Percentiles rank a stretch among this genome's conserved stretches.
These are phyloP conservation scores for Lathyrus oleraceus DNA, from an alignment of 306 rosid species.

Conservation along the genomic window DNA sequence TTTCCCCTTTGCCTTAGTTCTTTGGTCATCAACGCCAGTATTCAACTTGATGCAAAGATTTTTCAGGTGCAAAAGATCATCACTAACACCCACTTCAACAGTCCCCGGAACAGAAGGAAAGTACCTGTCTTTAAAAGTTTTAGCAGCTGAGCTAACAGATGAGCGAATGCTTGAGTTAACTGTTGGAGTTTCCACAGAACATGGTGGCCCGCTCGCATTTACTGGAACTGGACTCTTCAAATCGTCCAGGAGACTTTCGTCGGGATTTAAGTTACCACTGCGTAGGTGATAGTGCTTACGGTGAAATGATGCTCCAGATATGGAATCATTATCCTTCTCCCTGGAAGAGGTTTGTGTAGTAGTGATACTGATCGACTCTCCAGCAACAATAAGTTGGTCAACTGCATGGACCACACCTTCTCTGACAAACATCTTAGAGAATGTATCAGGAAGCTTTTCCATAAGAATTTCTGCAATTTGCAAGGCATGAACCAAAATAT, in stretches of 20 bases:
- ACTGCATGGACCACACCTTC: conserved; percentile 99
- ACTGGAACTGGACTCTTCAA: conserved; percentile 58
- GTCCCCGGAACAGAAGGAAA: conserved; percentile 81
- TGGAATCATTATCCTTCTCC: conserved; percentile 75
- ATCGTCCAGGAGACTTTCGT: conserved; percentile 74
- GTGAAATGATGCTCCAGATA: conserved; percentile 71
- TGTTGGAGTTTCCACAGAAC: conserved; percentile 71
- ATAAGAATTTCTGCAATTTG: conserved; percentile 97
- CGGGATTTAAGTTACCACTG: conserved; percentile 61
- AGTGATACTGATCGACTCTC: conserved; percentile 54
- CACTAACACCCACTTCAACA: conserved; percentile 82
- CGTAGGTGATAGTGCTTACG: conserved; percentile 88
- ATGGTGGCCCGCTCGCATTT: conserved; percentile 71
- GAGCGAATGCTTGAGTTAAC: conserved; percentile 65
- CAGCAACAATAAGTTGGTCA: conserved; percentile 83
- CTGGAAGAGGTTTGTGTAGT: conserved; percentile 52
- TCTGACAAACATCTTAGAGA: conserved; percentile 88
- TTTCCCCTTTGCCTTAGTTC: conserved; percentile 75
- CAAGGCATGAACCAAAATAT: conserved; percentile 84
- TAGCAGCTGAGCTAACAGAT: conserved; percentile 81
- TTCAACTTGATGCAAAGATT: conserved; percentile 77
- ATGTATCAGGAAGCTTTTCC: conserved; percentile 90
- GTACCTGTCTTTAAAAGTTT: conserved; percentile 79
- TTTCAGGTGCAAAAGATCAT: conserved; percentile 81
- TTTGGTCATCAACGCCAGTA: conserved; percentile 76